A percentile compares a stretch with the other conserved stretches of the same genome.
Evolutionary conservation across 345 rosid species (phyloP).

Genomic region (Abelmoschus esculentus): DNA sequence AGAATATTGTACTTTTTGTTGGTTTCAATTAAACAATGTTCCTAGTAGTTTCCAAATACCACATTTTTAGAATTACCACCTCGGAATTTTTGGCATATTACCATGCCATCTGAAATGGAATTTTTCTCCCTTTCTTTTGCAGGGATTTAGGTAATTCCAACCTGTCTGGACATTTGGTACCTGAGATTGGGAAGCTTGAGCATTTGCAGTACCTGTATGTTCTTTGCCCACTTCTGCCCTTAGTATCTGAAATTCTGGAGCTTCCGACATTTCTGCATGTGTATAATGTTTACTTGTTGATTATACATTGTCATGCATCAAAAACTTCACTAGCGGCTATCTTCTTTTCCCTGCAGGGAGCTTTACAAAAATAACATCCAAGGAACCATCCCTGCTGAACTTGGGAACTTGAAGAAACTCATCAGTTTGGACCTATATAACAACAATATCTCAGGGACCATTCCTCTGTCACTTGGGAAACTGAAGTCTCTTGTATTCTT

Average conservation of each 20-base stretch:
- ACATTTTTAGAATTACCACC: neutral
- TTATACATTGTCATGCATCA: neutral
- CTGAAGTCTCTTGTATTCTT: slow-evolving; percentile 82
- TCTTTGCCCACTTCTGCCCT: neutral
- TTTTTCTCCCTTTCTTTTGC: slow-evolving; percentile 14
- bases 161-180: slow-evolving; percentile 80
- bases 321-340: neutral
- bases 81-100: neutral
- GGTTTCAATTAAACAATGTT: neutral
- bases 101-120: neutral
- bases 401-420: slow-evolving; percentile 79
- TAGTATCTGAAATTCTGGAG: neutral
- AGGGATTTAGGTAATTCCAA: slow-evolving; percentile 96
- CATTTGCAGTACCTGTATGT: slow-evolving; percentile 88
- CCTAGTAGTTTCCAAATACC: neutral
- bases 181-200: slow-evolving; percentile 84
- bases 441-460: slow-evolving; percentile 76
- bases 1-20: neutral
- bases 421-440: slow-evolving; percentile 92
- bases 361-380: slow-evolving; percentile 87
- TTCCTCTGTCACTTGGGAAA: slow-evolving; percentile 75
- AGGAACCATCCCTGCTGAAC: slow-evolving; percentile 73
- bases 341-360: slow-evolving; percentile 42
- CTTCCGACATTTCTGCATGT: neutral
- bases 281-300: neutral